A percentile compares a stretch with the other conserved stretches of the same genome.
Evolutionary conservation across 2,329 filamentous ascomycete genomes (phyloP).

Genomic region (Aspergillus intermedius): DNA sequence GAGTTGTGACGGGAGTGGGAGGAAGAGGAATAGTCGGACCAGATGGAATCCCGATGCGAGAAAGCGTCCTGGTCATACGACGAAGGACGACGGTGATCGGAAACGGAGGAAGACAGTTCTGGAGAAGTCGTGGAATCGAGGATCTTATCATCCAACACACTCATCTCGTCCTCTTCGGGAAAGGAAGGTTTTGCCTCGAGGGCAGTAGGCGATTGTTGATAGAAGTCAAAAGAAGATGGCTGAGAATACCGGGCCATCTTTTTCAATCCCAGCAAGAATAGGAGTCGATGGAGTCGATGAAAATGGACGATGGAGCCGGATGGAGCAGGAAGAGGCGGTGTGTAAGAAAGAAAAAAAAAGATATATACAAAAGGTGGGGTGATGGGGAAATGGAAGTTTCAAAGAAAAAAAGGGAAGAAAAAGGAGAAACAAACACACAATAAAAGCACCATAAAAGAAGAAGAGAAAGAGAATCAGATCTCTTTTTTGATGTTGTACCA

Average conservation of each 20-base stretch:
- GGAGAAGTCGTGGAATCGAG: conserved; percentile 44
- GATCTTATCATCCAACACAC: conserved; percentile 44
- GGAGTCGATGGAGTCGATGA: background rate
- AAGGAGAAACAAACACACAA: background rate
- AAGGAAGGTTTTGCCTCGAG: conserved; percentile 37
- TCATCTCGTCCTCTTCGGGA: conserved; percentile 48
- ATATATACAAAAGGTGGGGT: conserved; percentile 7
- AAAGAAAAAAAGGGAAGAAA: conserved; percentile 9
- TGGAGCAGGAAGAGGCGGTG: conserved; percentile 8
- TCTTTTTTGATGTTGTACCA: background rate
- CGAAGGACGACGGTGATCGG: conserved; percentile 35
- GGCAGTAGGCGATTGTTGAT: conserved; percentile 37
- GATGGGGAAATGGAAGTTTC: conserved; percentile 7
- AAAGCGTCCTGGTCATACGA: conserved; percentile 48
- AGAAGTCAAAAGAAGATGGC: conserved; percentile 37
- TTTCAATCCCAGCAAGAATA: conserved; percentile 1
- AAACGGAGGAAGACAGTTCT: conserved; percentile 41
- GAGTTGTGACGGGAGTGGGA: conserved; percentile 36
- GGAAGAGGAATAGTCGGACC: conserved; percentile 43
- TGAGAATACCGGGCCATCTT: conserved; percentile 41
- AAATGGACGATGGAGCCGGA: conserved; percentile 1
- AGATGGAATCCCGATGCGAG: conserved; percentile 47
- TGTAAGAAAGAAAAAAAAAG: conserved; percentile 7
- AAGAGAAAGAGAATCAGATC: background rate
- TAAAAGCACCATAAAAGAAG: background rate